Conservation (phyloP, 2,329 filamentous ascomycete genomes). For the Trichoderma arundinaceum region DNA sequence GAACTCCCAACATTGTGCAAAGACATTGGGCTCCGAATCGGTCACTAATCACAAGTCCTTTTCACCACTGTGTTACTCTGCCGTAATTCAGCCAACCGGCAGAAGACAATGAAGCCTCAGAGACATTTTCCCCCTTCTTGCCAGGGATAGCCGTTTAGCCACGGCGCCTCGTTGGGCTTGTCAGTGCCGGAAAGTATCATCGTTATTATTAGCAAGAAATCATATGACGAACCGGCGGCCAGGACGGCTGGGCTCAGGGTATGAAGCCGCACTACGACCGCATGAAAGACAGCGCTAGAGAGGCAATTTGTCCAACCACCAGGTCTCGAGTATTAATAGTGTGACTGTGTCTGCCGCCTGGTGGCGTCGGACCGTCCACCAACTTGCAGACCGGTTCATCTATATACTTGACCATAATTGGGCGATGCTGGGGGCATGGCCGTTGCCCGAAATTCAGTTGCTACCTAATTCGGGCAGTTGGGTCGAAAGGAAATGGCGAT, state of each 20-base stretch:
- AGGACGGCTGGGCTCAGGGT: not conserved
- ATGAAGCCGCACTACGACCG: constrained; percentile 20
- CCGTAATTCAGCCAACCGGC: not conserved
- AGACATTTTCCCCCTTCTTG: not conserved
- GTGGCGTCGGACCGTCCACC: constrained; percentile 1
- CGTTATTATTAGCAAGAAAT: not conserved
- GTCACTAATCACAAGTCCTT: not conserved
- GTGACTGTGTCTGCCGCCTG: not conserved
- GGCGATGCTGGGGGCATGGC: not conserved
- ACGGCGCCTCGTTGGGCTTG: not conserved
- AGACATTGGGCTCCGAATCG: not conserved
- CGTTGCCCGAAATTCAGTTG: constrained; percentile 8
- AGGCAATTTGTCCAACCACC: constrained; percentile 12
- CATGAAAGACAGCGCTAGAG: not conserved
- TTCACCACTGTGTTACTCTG: not conserved
- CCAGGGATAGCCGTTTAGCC: not conserved
- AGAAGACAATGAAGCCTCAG: not conserved
- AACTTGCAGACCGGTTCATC: constrained; percentile 23
- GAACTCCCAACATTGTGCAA: not conserved
- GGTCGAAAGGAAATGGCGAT: not conserved
- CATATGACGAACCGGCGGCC: not conserved
- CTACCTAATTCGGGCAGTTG: constrained; percentile 7
- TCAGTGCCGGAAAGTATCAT: not conserved
- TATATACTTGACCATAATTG: constrained; percentile 1
- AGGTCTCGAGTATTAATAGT: not conserved